phyloP scores from a whole-genome alignment of 495 filamentous ascomycete genomes.

The Oidiodendron maius region DNA sequence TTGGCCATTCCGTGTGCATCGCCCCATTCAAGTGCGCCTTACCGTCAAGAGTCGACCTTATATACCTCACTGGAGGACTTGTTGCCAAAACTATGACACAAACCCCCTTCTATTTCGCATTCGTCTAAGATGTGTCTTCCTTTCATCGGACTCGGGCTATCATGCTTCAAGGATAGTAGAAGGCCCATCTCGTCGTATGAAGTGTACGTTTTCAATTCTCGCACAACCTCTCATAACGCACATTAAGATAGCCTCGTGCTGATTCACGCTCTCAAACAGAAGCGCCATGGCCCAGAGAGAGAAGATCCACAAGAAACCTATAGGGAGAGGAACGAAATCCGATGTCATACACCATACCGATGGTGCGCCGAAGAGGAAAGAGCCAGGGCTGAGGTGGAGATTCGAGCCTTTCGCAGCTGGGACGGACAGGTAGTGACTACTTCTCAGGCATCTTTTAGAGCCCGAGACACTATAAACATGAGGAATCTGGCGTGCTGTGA shows the following conservation, averaged over 20 bases:
- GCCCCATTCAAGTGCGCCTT: no score
- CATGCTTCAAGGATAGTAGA: background rate
- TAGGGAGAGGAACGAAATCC: background rate
- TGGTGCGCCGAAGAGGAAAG: background rate
- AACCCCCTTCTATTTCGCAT: no score
- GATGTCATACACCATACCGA: conserved; percentile 2
- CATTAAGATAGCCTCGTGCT: background rate
- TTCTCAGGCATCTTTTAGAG: no score
- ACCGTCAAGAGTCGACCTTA: no score
- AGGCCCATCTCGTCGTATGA: background rate
- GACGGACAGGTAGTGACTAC: background rate
- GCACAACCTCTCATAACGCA: background rate
- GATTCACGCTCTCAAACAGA: background rate
- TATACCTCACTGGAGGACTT: no score
- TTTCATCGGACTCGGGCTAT: background rate
- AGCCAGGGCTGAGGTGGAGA: background rate
- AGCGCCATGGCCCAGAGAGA: conserved; percentile 1
- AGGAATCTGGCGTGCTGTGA: no score
- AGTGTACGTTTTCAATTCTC: background rate
- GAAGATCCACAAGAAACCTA: background rate
- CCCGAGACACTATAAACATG: no score
- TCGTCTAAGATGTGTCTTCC: background rate
- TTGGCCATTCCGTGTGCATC: no score
- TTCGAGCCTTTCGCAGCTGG: background rate
- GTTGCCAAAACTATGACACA: no score